These are phyloP conservation scores for Elsinoe necatrix DNA, from an alignment of 2,329 filamentous ascomycete genomes.

Conservation along the genomic window DNA sequence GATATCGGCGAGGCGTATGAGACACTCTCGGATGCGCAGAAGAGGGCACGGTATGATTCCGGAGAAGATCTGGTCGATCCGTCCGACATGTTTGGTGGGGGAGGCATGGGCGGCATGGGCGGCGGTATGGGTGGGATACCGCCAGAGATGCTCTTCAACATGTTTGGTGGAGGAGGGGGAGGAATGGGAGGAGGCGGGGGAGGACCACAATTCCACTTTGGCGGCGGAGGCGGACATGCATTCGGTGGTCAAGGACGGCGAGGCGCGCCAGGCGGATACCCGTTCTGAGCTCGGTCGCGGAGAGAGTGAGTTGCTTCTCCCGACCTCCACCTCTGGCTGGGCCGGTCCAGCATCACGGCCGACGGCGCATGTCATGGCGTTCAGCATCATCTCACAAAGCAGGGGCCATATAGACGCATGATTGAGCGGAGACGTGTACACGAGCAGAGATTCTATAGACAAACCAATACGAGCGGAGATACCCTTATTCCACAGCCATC, in stretches of 20 bases:
- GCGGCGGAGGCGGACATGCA: constrained; percentile 20
- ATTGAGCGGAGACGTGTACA: neutral
- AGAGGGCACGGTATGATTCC: constrained; percentile 82
- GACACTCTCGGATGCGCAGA: constrained; percentile 88
- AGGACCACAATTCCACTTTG: constrained; percentile 34
- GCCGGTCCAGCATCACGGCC: neutral
- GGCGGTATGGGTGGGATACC: constrained; percentile 52
- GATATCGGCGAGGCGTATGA: constrained; percentile 97
- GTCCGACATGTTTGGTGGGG: constrained; percentile 69
- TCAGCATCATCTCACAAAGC: neutral
- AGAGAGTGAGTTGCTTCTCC: neutral
- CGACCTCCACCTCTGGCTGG: neutral
- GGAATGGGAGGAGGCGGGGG: constrained; percentile 41
- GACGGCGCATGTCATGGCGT: neutral
- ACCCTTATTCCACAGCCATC: neutral
- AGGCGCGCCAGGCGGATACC: constrained; percentile 8
- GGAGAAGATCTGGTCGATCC: constrained; percentile 81
- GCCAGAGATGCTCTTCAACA: constrained; percentile 71
- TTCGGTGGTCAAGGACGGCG: constrained; percentile 5
- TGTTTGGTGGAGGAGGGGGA: constrained; percentile 59
- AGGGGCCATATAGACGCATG: constrained; percentile 10
- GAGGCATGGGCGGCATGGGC: constrained; percentile 37
- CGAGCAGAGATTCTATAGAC: neutral
- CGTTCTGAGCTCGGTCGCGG: neutral
- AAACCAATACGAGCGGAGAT: neutral